Conservation (phyloP, 768 basidiomycete genomes). For the Macrocybe gigantea region DNA sequence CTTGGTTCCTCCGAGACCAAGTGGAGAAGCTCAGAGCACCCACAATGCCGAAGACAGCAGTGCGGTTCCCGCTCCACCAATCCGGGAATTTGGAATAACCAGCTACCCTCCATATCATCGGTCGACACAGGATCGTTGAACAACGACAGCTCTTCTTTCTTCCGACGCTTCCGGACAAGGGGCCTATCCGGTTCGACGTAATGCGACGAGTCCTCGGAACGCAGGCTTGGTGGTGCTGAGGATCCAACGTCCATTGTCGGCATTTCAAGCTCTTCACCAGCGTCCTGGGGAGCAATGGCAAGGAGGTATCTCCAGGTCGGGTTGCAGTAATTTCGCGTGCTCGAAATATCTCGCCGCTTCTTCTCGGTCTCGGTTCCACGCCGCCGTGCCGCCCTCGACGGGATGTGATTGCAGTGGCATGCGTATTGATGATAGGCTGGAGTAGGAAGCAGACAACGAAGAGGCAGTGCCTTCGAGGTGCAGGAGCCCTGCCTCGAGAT, state of each 20-base stretch:
- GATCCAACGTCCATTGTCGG: slow-evolving; percentile 52
- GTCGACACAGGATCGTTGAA: slow-evolving; percentile 37
- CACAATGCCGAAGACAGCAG: slow-evolving; percentile 74
- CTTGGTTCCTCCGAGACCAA: slow-evolving; percentile 63
- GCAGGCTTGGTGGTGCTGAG: slow-evolving; percentile 28
- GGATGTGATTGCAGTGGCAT: slow-evolving; percentile 47
- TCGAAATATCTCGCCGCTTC: slow-evolving; percentile 69
- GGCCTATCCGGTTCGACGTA: slow-evolving; percentile 30
- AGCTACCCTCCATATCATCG: slow-evolving; percentile 63
- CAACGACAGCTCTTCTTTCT: slow-evolving; percentile 43
- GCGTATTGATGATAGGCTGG: slow-evolving; percentile 74
- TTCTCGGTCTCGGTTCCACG: slow-evolving; percentile 72
- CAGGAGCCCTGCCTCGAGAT: slow-evolving; percentile 72
- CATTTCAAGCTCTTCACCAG: slow-evolving; percentile 52
- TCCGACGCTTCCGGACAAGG: slow-evolving; percentile 41
- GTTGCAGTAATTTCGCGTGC: slow-evolving; percentile 53
- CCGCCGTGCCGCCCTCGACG: slow-evolving; percentile 56
- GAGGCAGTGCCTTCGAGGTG: slow-evolving; percentile 79
- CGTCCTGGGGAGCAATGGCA: slow-evolving; percentile 37
- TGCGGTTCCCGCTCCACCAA: slow-evolving; percentile 84
- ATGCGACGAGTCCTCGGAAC: slow-evolving; percentile 26
- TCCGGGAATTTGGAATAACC: slow-evolving; percentile 78
- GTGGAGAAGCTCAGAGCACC: slow-evolving; percentile 72
- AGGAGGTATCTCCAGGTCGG: slow-evolving; percentile 62
- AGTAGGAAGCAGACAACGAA: slow-evolving; percentile 64